Evolutionary conservation across 441 rosid genomes (phyloP).

Genomic region (Dalechampia spathulata): DNA sequence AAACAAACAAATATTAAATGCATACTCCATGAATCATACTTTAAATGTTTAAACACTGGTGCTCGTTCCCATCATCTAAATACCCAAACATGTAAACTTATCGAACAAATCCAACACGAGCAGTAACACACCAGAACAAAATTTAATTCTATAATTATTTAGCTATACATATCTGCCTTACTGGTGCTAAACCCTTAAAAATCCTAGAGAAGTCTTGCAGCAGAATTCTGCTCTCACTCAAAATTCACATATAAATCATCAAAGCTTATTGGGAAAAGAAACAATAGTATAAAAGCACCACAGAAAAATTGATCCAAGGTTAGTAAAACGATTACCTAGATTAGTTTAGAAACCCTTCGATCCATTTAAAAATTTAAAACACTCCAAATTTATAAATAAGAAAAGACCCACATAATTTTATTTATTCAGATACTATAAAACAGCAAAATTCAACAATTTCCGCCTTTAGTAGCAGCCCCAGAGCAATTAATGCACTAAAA

Average conservation of each 20-base stretch:
- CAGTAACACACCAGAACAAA: background rate
- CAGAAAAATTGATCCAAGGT: too few relatives aligned
- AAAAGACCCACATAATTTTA: too few relatives aligned
- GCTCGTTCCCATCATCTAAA: background rate
- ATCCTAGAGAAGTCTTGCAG: background rate
- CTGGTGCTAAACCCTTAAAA: background rate
- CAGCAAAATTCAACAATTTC: background rate
- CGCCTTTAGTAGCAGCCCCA: background rate
- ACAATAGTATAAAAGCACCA: background rate
- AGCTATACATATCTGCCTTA: too few relatives aligned
- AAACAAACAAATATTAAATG: too few relatives aligned
- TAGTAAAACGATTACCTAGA: too few relatives aligned
- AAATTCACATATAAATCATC: too few relatives aligned
- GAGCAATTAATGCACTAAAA: background rate
- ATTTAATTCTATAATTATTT: background rate
- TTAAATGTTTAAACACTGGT: too few relatives aligned
- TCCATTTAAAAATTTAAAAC: too few relatives aligned
- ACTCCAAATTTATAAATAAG: too few relatives aligned
- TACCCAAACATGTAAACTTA: background rate
- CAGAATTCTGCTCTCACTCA: slow-evolving; percentile 3
- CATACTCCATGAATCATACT: too few relatives aligned
- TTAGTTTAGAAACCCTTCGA: too few relatives aligned
- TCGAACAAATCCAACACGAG: background rate
- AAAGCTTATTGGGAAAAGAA: background rate
- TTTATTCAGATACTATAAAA: too few relatives aligned